Evolutionary conservation across 2,329 filamentous ascomycete genomes (phyloP).

Genomic region (Colletotrichum truncatum): DNA sequence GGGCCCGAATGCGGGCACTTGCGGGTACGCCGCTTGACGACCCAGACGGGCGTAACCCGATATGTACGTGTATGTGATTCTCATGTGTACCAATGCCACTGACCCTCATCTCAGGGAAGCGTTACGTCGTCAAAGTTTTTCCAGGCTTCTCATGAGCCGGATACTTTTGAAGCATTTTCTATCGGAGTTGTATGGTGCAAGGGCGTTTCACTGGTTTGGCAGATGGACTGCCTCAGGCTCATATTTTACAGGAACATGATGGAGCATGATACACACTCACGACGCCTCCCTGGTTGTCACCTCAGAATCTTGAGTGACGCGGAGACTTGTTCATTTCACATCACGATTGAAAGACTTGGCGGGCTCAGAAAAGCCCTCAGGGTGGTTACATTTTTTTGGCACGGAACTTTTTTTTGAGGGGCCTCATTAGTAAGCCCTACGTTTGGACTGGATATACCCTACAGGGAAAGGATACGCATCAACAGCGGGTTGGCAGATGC

Average conservation of each 20-base stretch:
- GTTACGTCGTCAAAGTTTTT: slow-evolving; percentile 53
- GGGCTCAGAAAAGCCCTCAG: not conserved
- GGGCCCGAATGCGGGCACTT: slow-evolving; percentile 53
- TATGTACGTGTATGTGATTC: slow-evolving; percentile 44
- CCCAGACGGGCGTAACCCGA: slow-evolving; percentile 47
- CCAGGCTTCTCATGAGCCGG: slow-evolving; percentile 43
- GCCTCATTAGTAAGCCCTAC: not conserved
- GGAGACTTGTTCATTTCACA: slow-evolving; percentile 13
- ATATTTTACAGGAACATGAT: slow-evolving; percentile 9
- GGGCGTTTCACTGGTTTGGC: slow-evolving; percentile 22
- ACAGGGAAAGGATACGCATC: slow-evolving; percentile 16
- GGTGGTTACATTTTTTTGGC: not conserved
- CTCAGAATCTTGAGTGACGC: not conserved
- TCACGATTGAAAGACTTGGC: slow-evolving; percentile 3
- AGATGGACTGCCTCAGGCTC: slow-evolving; percentile 8
- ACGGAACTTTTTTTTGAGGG: slow-evolving; percentile 1
- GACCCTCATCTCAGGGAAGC: slow-evolving; percentile 46
- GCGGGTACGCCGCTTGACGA: slow-evolving; percentile 54
- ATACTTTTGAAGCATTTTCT: not conserved
- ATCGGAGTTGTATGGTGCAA: slow-evolving; percentile 20
- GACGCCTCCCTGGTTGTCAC: slow-evolving; percentile 1
- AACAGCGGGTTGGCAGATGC: slow-evolving; percentile 11
- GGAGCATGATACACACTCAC: slow-evolving; percentile 5
- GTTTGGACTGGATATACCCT: slow-evolving; percentile 30
- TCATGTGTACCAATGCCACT: not conserved